phyloP scores from a whole-genome alignment of 225 moss, liverwort and hornwort genomes.

The Physcomitrium patens region DNA sequence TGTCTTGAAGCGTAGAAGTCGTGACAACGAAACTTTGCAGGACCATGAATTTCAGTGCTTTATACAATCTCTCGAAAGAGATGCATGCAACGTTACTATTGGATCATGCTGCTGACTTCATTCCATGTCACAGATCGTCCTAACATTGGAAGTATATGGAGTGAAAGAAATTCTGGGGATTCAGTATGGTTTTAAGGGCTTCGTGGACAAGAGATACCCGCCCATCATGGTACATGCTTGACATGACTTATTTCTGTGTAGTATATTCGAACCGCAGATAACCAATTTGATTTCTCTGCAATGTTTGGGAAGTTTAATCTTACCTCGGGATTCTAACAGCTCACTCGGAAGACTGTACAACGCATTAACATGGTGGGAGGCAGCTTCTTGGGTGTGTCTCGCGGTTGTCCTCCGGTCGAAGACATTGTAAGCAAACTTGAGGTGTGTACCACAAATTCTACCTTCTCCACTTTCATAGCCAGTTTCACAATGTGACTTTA shows the following conservation, averaged over 20 bases:
- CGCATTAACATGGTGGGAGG: slow-evolving; percentile 93
- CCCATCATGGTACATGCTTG: slow-evolving; percentile 64
- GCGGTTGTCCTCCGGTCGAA: slow-evolving; percentile 79
- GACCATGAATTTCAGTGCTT: no score
- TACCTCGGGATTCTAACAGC: slow-evolving; percentile 20
- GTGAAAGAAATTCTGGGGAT: slow-evolving; percentile 90
- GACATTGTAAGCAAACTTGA: slow-evolving; percentile 82
- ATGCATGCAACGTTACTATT: not conserved
- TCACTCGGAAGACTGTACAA: slow-evolving; percentile 77
- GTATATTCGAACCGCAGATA: not conserved
- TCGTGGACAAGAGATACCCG: slow-evolving; percentile 86
- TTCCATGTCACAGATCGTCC: slow-evolving; percentile 52
- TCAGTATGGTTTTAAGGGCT: slow-evolving; percentile 92
- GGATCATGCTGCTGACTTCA: not conserved
- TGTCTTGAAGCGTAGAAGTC: not conserved
- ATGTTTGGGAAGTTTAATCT: not conserved
- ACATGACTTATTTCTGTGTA: not conserved
- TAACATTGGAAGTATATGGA: slow-evolving; percentile 83
- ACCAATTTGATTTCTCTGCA: not conserved
- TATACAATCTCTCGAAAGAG: not conserved
- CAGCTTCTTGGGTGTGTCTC: slow-evolving; percentile 91
- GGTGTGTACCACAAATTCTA: slow-evolving; percentile 28
- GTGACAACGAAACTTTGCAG: not conserved
- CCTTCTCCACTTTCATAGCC: not conserved
- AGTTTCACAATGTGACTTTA: not conserved